Evolutionary conservation across 768 basidiomycete species (phyloP).

Genomic region (Clitopilus hobsonii): DNA sequence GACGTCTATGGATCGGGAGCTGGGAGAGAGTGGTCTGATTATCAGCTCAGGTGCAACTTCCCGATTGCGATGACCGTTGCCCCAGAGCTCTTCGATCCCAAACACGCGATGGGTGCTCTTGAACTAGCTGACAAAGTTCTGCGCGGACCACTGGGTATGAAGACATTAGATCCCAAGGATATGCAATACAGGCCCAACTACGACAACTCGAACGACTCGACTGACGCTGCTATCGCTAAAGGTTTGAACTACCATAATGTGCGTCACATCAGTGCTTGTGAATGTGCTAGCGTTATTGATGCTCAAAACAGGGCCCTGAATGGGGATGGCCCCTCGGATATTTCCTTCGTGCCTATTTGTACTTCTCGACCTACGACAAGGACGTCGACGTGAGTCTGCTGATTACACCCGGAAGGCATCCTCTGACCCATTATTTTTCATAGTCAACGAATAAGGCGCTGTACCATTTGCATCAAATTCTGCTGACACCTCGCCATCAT

Average conservation of each 20-base stretch:
- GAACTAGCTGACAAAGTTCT: conserved; percentile 76
- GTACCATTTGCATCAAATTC: conserved; percentile 71
- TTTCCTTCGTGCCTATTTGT: conserved; percentile 88
- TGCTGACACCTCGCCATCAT: conserved; percentile 68
- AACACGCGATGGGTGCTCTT: conserved; percentile 76
- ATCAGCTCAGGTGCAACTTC: conserved; percentile 92
- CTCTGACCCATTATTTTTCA: conserved; percentile 21
- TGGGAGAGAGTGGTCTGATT: conserved; percentile 94
- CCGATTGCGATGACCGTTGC: conserved; percentile 97
- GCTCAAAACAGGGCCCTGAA: conserved; percentile 66
- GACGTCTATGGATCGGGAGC: conserved; percentile 90
- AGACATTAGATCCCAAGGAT: conserved; percentile 86
- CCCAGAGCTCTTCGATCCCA: conserved; percentile 85
- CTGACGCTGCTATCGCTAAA: conserved; percentile 82
- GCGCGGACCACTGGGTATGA: conserved; percentile 92
- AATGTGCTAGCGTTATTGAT: conserved; percentile 8
- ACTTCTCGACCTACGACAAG: conserved; percentile 76
- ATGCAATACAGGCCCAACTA: conserved; percentile 87
- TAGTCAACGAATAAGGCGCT: conserved; percentile 51
- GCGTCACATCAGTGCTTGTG: conserved; percentile 13
- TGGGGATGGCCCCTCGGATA: conserved; percentile 97
- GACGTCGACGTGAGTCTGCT: conserved; percentile 54
- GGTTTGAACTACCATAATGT: conserved; percentile 95
- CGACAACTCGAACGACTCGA: conserved; percentile 90
- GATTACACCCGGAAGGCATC: neutral